Evolutionary conservation across 345 rosid genomes (phyloP).

Genomic region (Citrus medica): DNA sequence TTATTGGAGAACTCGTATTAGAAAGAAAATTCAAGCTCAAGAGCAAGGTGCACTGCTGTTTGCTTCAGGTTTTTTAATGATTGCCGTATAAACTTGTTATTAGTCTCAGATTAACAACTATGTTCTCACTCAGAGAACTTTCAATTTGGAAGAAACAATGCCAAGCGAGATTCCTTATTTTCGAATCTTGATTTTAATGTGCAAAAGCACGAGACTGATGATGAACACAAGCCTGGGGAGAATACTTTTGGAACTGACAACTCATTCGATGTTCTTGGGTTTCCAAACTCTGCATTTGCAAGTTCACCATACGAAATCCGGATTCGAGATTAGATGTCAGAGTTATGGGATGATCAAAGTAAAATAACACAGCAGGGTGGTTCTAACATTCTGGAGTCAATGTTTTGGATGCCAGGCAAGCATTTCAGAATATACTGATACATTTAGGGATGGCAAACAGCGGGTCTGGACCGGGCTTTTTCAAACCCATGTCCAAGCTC

Average conservation of each 20-base stretch:
- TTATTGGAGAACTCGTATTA: slow-evolving; percentile 64
- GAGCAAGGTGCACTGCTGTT: slow-evolving; percentile 33
- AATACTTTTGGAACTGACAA: slow-evolving; percentile 13
- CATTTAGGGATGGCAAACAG: too few relatives aligned
- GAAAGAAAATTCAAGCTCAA: slow-evolving; percentile 39
- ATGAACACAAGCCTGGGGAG: slow-evolving; percentile 5
- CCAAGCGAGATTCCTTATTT: slow-evolving; percentile 11
- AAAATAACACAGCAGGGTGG: slow-evolving; percentile 22
- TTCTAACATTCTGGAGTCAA: slow-evolving; percentile 8
- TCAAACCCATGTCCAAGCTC: too few relatives aligned
- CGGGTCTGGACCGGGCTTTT: too few relatives aligned
- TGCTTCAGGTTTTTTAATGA: neutral
- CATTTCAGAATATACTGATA: slow-evolving; percentile 6
- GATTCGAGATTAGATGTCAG: slow-evolving; percentile 50
- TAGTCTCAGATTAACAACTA: neutral
- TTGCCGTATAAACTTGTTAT: neutral
- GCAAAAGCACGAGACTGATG: slow-evolving; percentile 5
- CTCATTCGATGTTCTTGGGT: slow-evolving; percentile 10
- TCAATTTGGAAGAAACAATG: slow-evolving; percentile 5
- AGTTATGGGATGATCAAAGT: slow-evolving; percentile 30
- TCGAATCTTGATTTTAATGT: slow-evolving; percentile 5
- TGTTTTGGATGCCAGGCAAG: slow-evolving; percentile 9
- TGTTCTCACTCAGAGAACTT: slow-evolving; percentile 8
- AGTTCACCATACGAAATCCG: slow-evolving; percentile 54
- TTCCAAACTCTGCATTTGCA: slow-evolving; percentile 16